phyloP scores from a whole-genome alignment of 257 asterid species.

The Agastache rugosa region DNA sequence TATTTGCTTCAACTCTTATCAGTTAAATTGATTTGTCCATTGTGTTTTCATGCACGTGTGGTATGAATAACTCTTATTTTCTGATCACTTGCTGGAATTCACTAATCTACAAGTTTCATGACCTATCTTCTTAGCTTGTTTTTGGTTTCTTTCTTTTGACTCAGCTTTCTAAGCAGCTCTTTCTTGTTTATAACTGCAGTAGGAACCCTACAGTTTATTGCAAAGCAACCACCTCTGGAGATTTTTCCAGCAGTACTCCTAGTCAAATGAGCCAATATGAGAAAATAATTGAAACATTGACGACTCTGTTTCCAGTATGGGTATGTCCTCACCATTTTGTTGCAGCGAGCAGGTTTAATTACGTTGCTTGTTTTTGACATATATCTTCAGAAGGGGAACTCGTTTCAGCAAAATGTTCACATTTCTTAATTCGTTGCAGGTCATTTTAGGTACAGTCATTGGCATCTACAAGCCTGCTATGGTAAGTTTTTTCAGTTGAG shows the following conservation, averaged over 20 bases:
- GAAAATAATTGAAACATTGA: constrained; percentile 84
- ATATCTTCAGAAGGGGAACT: constrained; percentile 17
- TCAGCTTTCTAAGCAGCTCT: not conserved
- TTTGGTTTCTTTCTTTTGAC: constrained; percentile 21
- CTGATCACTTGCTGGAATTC: constrained; percentile 13
- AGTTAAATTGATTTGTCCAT: not conserved
- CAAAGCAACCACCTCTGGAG: constrained; percentile 81
- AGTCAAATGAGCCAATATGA: constrained; percentile 73
- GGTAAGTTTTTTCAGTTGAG: constrained; percentile 52
- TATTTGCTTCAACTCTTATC: not conserved
- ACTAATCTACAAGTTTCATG: constrained; percentile 7
- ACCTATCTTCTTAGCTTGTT: constrained; percentile 4
- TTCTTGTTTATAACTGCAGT: constrained; percentile 26
- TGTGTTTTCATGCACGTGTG: not conserved
- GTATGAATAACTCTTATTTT: constrained; percentile 12
- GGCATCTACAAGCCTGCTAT: constrained; percentile 93
- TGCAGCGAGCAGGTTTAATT: constrained; percentile 24
- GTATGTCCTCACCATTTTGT: constrained; percentile 53
- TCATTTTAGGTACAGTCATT: constrained; percentile 83
- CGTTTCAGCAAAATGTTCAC: constrained; percentile 20
- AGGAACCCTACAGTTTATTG: constrained; percentile 59
- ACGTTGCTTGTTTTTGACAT: constrained; percentile 23
- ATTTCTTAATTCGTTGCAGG: constrained; percentile 57
- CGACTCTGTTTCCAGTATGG: constrained; percentile 95
- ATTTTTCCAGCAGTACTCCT: constrained; percentile 61